A percentile compares a stretch with the other conserved stretches of the same genome.
phyloP scores from a whole-genome alignment of 208 protist genomes.

The Crithidia brevicula region DNA sequence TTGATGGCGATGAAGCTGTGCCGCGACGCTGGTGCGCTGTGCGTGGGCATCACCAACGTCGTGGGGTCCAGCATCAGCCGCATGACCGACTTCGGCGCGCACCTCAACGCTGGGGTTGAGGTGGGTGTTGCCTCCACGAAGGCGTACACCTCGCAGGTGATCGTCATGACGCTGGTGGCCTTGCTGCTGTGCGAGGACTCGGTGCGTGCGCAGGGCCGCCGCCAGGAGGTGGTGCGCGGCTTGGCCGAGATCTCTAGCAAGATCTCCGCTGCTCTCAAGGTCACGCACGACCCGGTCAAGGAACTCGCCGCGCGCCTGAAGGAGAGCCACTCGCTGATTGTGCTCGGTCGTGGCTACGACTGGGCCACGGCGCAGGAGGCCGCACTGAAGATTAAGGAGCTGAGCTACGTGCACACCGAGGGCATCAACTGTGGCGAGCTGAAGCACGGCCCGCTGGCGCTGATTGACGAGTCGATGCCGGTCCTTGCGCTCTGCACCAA shows the following conservation, averaged over 20 bases:
- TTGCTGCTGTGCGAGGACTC: constrained; percentile 85
- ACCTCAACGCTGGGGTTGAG: constrained; percentile 94
- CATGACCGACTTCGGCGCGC: constrained; percentile 81
- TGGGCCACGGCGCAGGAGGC: constrained; percentile 94
- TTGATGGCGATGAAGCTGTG: constrained; percentile 89
- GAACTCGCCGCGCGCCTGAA: constrained; percentile 72
- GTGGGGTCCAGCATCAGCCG: constrained; percentile 92
- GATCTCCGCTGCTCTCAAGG: constrained; percentile 70
- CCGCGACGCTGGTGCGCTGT: constrained; percentile 67
- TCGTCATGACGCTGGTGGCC: constrained; percentile 90
- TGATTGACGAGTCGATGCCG: constrained; percentile 94
- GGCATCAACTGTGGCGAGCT: constrained; percentile 96
- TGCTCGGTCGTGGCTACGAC: constrained; percentile 94
- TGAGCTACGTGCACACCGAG: constrained; percentile 98
- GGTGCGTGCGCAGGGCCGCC: constrained; percentile 41
- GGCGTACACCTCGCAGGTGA: constrained; percentile 96
- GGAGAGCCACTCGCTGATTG: constrained; percentile 60
- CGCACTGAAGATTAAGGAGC: constrained; percentile 97
- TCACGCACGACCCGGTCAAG: constrained; percentile 54
- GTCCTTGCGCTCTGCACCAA: constrained; percentile 92
- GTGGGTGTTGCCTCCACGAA: constrained; percentile 97
- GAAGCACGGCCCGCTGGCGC: constrained; percentile 98
- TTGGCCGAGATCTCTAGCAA: constrained; percentile 59
- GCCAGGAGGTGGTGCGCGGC: constrained; percentile 69
- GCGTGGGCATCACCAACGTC: constrained; percentile 95